A percentile compares a stretch with the other conserved stretches of the same genome.
phyloP scores from a whole-genome alignment of 116 monocot genomes.

The Papilionanthe hybrid region DNA sequence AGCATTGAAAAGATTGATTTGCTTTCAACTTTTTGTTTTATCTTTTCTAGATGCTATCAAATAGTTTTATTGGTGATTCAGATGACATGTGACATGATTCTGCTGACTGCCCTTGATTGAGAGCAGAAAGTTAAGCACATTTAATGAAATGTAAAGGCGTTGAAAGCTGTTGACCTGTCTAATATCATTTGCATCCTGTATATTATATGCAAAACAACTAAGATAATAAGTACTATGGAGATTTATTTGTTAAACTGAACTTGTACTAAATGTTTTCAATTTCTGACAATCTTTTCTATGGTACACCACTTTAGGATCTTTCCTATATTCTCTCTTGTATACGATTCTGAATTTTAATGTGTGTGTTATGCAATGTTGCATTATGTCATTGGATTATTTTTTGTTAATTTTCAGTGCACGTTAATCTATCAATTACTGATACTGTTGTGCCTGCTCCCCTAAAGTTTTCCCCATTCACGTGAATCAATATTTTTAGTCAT shows the following conservation, averaged over 20 bases:
- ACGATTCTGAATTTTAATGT: neutral
- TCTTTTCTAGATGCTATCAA: too few relatives aligned
- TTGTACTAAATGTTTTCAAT: neutral
- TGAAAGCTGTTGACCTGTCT: neutral
- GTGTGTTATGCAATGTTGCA: neutral
- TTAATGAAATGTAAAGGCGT: neutral
- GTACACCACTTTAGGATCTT: neutral
- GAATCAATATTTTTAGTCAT: neutral
- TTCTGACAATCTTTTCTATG: neutral
- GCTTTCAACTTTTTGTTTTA: too few relatives aligned
- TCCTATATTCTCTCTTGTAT: too few relatives aligned
- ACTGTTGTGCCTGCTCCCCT: neutral
- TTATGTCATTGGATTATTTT: neutral
- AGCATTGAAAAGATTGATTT: too few relatives aligned
- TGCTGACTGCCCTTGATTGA: too few relatives aligned
- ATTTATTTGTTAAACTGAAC: neutral
- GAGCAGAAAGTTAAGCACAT: too few relatives aligned
- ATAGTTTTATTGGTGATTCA: too few relatives aligned
- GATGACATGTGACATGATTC: too few relatives aligned
- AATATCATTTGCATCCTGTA: neutral
- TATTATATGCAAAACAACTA: neutral
- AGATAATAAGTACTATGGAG: neutral
- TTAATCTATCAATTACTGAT: neutral
- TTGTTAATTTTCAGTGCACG: neutral
- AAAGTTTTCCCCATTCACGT: neutral